Base-by-base conservation (phyloP, 1,284 basidiomycete species). In the Leucoagaricus sp. region DNA sequence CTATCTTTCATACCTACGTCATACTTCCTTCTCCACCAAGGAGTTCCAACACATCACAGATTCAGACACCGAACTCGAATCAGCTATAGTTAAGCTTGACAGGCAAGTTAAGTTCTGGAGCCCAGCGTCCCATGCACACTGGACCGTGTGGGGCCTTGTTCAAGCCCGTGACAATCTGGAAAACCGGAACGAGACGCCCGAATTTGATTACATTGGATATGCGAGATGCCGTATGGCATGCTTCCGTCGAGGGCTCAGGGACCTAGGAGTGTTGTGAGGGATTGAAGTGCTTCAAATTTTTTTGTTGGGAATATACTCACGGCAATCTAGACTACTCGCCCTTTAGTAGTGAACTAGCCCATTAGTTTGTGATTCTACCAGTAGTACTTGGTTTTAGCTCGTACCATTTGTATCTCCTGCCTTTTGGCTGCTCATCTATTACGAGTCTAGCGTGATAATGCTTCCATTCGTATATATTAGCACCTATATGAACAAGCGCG, bases 61-160 rank as follows among this genome's bases (percentile, higher is more conserved):
- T 42, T 62, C 72, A 54, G 59, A 67, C 42, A 71, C 72, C 34
- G 64, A 73, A 55, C 69, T 74, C 49, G 75, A 78, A 54, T 64
- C 63, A 10, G 71, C 75, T 58, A 65, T 83, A 34, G 65, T 67
- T 36, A 74, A 70, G 58, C 74, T 97, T 44, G 93, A 96, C 61
- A 73, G 79, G 34, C 90, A 95, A 69, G 91, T 96, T 40, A 79
- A 75, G 40, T 77, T 85, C 5, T 98, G 95, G 95, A 89, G 88
- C 63, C 90, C 94, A 13, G 88, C 91, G 4, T 89, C 89, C 25
- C 92, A 94, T 65, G 92, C 84, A 6, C 87, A 91, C 82, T 98
- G 95, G 94, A 84, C 88, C 7, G 75, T 97, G 31, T 98, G 95
- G 95, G 94, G 92, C 2, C 78, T 97, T 58, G 85, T 97, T 9